Conservation (phyloP, 306 rosid species). For the Ceratonia siliqua region DNA sequence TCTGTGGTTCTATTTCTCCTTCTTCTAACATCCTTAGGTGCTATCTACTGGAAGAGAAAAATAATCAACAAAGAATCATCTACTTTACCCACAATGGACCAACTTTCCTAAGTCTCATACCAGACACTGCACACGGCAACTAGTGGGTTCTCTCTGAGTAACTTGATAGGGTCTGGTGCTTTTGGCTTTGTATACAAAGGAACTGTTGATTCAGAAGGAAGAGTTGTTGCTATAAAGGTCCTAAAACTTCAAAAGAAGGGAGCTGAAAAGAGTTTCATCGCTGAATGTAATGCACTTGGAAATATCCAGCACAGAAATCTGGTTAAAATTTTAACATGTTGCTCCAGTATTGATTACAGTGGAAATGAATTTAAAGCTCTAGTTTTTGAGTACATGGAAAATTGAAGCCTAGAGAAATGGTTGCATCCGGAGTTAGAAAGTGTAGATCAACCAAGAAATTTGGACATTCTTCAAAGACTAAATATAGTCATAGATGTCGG, state of each 20-base stretch:
- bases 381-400: slow-evolving; percentile 12
- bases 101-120: slow-evolving; percentile 6
- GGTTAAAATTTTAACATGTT: slow-evolving; percentile 10
- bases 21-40: neutral
- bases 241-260: slow-evolving; percentile 22
- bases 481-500: neutral
- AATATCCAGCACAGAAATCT: slow-evolving; percentile 14
- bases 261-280: slow-evolving; percentile 15
- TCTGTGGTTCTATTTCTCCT: slow-evolving; percentile 19
- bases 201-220: neutral
- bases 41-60: neutral
- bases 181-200: slow-evolving; percentile 3
- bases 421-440: neutral
- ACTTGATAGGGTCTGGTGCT: slow-evolving; percentile 13
- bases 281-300: slow-evolving; percentile 8
- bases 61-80: neutral
- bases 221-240: neutral
- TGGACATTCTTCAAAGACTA: slow-evolving; percentile 2
- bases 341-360: slow-evolving; percentile 1
- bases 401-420: slow-evolving; percentile 20
- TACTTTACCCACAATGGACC: neutral
- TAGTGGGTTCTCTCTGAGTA: neutral
- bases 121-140: neutral
- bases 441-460: neutral
- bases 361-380: slow-evolving; percentile 29